These are phyloP conservation scores for Trypanosoma mega DNA, from an alignment of 208 protist species.

Conservation along the genomic window DNA sequence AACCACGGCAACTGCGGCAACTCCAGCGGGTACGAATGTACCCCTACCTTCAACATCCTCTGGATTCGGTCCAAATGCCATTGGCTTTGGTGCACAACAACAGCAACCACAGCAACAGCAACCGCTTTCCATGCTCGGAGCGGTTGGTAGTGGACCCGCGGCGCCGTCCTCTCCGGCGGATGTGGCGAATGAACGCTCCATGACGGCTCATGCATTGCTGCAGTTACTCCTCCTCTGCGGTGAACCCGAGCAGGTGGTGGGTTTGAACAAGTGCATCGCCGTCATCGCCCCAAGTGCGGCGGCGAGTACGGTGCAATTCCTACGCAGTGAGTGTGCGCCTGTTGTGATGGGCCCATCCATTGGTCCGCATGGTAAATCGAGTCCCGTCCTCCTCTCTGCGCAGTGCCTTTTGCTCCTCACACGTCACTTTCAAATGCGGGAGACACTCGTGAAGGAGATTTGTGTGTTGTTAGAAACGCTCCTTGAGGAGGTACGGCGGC, in stretches of 20 bases:
- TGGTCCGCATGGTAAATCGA: constrained; percentile 24
- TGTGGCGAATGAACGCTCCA: constrained; percentile 14
- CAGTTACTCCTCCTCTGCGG: constrained; percentile 27
- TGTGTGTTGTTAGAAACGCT: constrained; percentile 50
- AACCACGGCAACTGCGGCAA: constrained; percentile 1
- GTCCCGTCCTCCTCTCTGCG: constrained; percentile 58
- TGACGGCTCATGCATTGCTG: constrained; percentile 10
- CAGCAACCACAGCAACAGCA: constrained; percentile 18
- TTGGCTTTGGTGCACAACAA: constrained; percentile 10
- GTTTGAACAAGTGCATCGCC: constrained; percentile 31
- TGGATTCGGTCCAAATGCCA: background rate
- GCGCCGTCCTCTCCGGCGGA: background rate
- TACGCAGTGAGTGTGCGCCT: constrained; percentile 32
- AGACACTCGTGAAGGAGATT: constrained; percentile 52
- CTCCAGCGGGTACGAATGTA: constrained; percentile 2
- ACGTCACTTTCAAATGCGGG: constrained; percentile 82
- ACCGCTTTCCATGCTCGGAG: constrained; percentile 11
- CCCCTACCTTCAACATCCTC: constrained; percentile 1
- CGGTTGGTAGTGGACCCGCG: constrained; percentile 3
- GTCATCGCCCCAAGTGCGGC: constrained; percentile 38
- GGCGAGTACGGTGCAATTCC: constrained; percentile 46
- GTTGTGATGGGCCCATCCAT: constrained; percentile 1
- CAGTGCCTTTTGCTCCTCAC: constrained; percentile 85
- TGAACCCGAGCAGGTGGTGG: constrained; percentile 27
- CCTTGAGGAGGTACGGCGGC: constrained; percentile 31